Base-by-base conservation (phyloP, 1,284 basidiomycete species). In the Trichosporon inkin region DNA sequence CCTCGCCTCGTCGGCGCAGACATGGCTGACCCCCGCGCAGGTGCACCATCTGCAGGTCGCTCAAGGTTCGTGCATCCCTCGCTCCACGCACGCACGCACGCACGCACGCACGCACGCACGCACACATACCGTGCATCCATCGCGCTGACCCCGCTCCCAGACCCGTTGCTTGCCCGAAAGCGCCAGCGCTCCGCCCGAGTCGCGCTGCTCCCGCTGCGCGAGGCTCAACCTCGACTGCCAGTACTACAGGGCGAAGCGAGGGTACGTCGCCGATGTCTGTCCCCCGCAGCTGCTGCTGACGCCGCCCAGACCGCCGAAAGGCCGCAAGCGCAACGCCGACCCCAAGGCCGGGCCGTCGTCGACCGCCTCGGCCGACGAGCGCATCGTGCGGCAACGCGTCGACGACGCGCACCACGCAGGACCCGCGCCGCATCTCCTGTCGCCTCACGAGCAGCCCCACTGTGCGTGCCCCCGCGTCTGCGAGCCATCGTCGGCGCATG, bases 201-300 rank as follows among this genome's bases (percentile, higher is more conserved):
- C 44, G 16, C 44, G 44, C 22, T 49, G 44, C 28, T 49, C 44
- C n/a, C 24, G 44, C n/a, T 49, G 44, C 19, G 44, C 44, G 16
- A 49, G 44, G 28, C 44, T 49, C 4, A 49, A 49, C 22, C 44
- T 49, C 24, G 44, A 49, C 16, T 49, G 44, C 24, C 44, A 49
- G 44, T 49, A 49, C 44, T 49, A 49, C 44, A 28, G 44, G 44
- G 44, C 44, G 5, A 49, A 49, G 44, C 24, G 44, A 32, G 44
- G 44, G 44, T 49, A 24, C 24, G 44, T 49, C 10, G n/a, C 24
- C 1, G 24, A 16, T 8, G 3, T 16, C 22, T n/a, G 11, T 38
- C 36, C 4, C 13, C 36, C 11, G 35, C 35, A 4, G 41, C 22
- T 14, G 19, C 2, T 7, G 14, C 24, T 49, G 44, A 49, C 22